Base-by-base conservation (phyloP, 306 rosid species). In the Trifolium fragiferum region DNA sequence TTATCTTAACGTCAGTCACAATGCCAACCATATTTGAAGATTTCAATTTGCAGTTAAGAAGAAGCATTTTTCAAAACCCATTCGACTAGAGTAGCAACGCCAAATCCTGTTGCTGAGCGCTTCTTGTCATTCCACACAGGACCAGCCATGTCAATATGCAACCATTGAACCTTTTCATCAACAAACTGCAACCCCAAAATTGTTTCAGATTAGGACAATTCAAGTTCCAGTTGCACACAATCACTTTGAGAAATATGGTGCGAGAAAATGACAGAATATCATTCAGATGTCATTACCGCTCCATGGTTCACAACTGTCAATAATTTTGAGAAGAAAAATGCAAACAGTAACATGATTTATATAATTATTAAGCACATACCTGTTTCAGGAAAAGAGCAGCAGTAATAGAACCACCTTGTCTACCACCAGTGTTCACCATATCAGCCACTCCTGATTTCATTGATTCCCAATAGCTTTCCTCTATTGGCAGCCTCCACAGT, bases 331-430 rank as follows among this genome's bases (percentile, higher is more conserved):
- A 44, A 40, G 70, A 47, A 18, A 16, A 2, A 5, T 25, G 47
- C 35, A 25, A 59, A 30, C 1, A 37, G 43, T 14, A 19, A 47
- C 16, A 75, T 10, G 55, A 54, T 44, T 44, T 49, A 14, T 35
- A 62, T 13, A 10, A 44, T 43, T 13, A 50, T 61, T 50, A 58
- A 74, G 72, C 35, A 58, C 68, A 15, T 77, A 92, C 99, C 95
- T 90, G 99, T 83, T 92, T 95, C 82, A 92, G 81, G 90, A 95
- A 95, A 82, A 95, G 98, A 59, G 99, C 96, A 10, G 99, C 99
- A 66, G 58, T 83, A 54, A 95, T 95, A 63, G 99, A 86, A 79
- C 97, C 99, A 50, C 99, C 99, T 68, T 65, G 88, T 73, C 91
- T 90, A 50, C 88, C 88, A 63, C 98, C 99, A 0, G 96, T 90